phyloP scores from a whole-genome alignment of 2,329 filamentous ascomycete species.

The Aspergillus transmontanensis region DNA sequence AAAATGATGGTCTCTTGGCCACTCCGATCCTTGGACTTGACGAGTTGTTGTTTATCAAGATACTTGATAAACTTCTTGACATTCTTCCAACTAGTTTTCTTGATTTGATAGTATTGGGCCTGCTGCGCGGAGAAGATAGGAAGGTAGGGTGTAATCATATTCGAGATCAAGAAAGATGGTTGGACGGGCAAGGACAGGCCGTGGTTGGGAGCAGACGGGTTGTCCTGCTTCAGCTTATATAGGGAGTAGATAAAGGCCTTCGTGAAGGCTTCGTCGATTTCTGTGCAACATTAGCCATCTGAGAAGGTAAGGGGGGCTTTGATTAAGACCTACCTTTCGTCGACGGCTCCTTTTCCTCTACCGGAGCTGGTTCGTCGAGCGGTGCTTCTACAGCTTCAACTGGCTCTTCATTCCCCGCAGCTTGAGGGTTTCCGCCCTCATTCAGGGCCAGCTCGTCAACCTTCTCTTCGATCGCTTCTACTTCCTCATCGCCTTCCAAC shows the following conservation, averaged over 20 bases:
- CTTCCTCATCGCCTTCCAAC: conserved; percentile 32
- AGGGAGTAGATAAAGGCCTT: conserved; percentile 67
- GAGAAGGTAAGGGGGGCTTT: background rate
- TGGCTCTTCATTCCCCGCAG: conserved; percentile 16
- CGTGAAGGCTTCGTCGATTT: conserved; percentile 67
- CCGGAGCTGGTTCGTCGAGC: conserved; percentile 31
- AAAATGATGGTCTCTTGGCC: conserved; percentile 65
- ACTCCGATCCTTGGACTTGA: conserved; percentile 66
- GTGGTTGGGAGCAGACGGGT: conserved; percentile 54
- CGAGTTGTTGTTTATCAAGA: conserved; percentile 64
- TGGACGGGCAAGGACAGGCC: conserved; percentile 64
- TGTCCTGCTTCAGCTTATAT: conserved; percentile 60
- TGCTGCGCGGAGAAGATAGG: conserved; percentile 60
- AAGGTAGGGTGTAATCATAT: conserved; percentile 67
- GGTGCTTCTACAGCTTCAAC: conserved; percentile 26
- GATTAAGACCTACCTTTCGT: conserved; percentile 52
- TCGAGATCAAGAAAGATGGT: conserved; percentile 65
- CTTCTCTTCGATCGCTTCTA: conserved; percentile 47
- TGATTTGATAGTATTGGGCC: conserved; percentile 64
- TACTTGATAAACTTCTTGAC: conserved; percentile 70
- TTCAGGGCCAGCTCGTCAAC: conserved; percentile 44
- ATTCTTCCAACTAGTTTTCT: conserved; percentile 72
- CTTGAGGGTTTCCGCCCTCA: conserved; percentile 24
- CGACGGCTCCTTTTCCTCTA: conserved; percentile 54
- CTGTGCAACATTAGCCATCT: conserved; percentile 41